phyloP scores from a whole-genome alignment of 2,329 filamentous ascomycete genomes.

The Cordyceps tenuipes region DNA sequence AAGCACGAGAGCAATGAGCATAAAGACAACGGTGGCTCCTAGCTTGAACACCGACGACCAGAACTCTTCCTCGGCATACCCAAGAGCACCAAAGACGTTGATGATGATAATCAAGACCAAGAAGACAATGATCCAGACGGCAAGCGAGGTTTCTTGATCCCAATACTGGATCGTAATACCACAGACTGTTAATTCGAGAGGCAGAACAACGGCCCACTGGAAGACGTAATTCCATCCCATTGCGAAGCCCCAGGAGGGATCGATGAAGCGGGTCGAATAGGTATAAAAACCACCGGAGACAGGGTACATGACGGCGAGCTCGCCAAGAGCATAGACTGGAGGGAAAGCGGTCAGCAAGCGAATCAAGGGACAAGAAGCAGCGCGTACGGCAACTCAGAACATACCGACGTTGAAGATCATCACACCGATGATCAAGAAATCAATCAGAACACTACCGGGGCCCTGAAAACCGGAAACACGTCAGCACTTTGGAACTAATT shows the following conservation, averaged over 20 bases:
- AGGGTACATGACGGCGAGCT: slow-evolving; percentile 47
- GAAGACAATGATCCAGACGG: slow-evolving; percentile 50
- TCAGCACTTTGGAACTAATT: neutral
- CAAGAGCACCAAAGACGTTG: slow-evolving; percentile 48
- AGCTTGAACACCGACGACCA: slow-evolving; percentile 50
- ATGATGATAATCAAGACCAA: slow-evolving; percentile 41
- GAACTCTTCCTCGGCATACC: slow-evolving; percentile 54
- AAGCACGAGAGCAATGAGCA: slow-evolving; percentile 52
- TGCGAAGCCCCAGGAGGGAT: slow-evolving; percentile 45
- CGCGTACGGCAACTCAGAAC: slow-evolving; percentile 8
- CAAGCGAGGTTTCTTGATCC: slow-evolving; percentile 34
- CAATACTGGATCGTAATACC: slow-evolving; percentile 40
- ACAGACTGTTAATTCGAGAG: slow-evolving; percentile 42
- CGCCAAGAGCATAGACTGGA: slow-evolving; percentile 49
- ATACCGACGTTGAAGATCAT: slow-evolving; percentile 51
- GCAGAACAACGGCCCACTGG: slow-evolving; percentile 37
- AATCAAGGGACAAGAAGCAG: neutral
- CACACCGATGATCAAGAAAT: slow-evolving; percentile 47
- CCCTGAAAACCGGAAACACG: slow-evolving; percentile 18
- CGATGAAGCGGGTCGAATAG: slow-evolving; percentile 48
- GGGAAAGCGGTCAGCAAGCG: neutral
- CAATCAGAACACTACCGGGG: slow-evolving; percentile 36
- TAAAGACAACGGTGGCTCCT: slow-evolving; percentile 51
- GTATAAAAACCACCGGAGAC: slow-evolving; percentile 52
- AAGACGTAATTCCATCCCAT: slow-evolving; percentile 44